Conservation (phyloP, 176 grass and related monocot genomes). For the Cocos nucifera region DNA sequence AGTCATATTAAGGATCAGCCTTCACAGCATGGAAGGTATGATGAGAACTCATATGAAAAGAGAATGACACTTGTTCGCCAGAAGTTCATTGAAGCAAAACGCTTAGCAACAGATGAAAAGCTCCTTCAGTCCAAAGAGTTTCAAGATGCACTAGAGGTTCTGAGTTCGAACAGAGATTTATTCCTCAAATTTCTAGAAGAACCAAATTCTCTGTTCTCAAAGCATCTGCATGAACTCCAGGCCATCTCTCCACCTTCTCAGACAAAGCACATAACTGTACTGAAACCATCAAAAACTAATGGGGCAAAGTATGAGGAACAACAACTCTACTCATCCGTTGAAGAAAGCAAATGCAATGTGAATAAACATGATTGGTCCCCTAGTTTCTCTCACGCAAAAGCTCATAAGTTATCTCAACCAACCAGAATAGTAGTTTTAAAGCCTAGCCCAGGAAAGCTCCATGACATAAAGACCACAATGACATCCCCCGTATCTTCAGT, state of each 20-base stretch:
- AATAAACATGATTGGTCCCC: conserved; percentile 29
- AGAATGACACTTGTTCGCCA: conserved; percentile 76
- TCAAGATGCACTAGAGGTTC: conserved; percentile 79
- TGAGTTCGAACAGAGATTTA: conserved; percentile 89
- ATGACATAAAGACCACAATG: conserved; percentile 24
- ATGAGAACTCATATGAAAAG: conserved; percentile 41
- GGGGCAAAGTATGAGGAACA: conserved; percentile 38
- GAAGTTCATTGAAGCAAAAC: conserved; percentile 88
- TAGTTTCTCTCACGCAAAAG: conserved; percentile 30
- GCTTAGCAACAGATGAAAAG: conserved; percentile 68
- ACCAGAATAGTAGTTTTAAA: conserved; percentile 95
- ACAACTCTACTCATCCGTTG: conserved; percentile 40
- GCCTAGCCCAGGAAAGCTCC: conserved; percentile 36
- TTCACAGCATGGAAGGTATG: conserved; percentile 25
- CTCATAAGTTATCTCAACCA: conserved; percentile 39
- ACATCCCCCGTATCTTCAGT: conserved; percentile 18
- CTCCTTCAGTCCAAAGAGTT: conserved; percentile 87
- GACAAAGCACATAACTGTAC: conserved; percentile 74
- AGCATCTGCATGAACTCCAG: conserved; percentile 34
- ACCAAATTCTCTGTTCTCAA: conserved; percentile 49
- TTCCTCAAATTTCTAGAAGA: conserved; percentile 92
- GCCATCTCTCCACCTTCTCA: conserved; percentile 36
- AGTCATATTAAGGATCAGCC: conserved; percentile 21
- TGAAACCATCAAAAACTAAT: conserved; percentile 62
- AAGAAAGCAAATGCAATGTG: conserved; percentile 27